Evolutionary conservation across 768 basidiomycete genomes (phyloP), one percentile per base, ranked within the genome.

Genomic region (Naganishia vishniacii): DNA sequence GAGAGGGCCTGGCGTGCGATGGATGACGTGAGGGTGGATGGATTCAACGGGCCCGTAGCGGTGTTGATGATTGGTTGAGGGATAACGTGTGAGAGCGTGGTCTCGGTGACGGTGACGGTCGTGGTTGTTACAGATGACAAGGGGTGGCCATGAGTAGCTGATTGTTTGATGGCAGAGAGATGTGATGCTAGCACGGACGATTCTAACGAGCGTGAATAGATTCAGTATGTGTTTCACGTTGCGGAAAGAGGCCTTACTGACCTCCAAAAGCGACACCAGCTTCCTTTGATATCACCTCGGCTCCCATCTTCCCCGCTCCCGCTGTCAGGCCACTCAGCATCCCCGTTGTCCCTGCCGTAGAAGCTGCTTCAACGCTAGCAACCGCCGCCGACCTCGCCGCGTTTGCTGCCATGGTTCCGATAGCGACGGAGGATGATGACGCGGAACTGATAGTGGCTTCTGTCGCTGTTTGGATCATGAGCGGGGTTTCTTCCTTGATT

Each of bases 1-100:
- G 53, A 56, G 37, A 56, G 53, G 5, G 53, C 53, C 40, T 56
- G 34, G 1, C 37, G 53, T 25, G 53, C 53, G 53, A 56, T 56
- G 32, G 31, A 18, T 32, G 53, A 56, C 9, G 53, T 56, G 6
- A 56, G 53, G 37, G 37, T 40, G 4, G 53, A 4, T n/a, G 53
- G 53, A 25, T 48, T 48, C 2, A 56, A 3, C 11, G 31, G 15
- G 11, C 51, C 32, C n/a, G 51, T 13, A 18, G 53, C 9, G n/a
- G 53, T 41, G 37, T 32, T 26, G 5, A 34, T 18, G 4, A 25
- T 32, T 51, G 49, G 49, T 26, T 51, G 31, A 4, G 49, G 29
- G 31, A 51, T 23, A n/a, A 31, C 25, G n/a, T 51, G 31, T 3
- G 49, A n/a, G 49, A 51, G 16, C n/a, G 49, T 34, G 32, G 49